Evolutionary conservation across 2,329 filamentous ascomycete species (phyloP).

Genomic region (Xylaria sp.): DNA sequence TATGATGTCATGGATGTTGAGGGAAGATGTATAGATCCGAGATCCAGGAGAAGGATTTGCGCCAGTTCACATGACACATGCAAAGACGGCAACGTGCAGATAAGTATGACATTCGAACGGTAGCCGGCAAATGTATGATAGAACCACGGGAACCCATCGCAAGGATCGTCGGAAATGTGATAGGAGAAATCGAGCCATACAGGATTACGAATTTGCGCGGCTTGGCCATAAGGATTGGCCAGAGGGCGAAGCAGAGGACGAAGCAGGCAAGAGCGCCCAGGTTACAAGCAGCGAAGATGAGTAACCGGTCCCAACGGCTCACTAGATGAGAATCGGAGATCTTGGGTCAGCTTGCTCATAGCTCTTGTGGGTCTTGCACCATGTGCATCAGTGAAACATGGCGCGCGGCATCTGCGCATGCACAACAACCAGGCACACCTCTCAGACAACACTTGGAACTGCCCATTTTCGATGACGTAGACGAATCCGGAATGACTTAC

Average conservation of each 20-base stretch:
- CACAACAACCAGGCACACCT: conserved; percentile 52
- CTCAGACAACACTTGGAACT: conserved; percentile 51
- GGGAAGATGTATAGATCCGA: conserved; percentile 40
- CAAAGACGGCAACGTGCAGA: conserved; percentile 48
- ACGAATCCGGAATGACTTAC: conserved; percentile 70
- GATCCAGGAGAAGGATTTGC: conserved; percentile 44
- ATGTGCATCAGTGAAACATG: conserved; percentile 57
- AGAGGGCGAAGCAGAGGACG: conserved; percentile 89
- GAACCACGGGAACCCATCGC: conserved; percentile 36
- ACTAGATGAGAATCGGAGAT: conserved; percentile 66
- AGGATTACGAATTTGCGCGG: conserved; percentile 96
- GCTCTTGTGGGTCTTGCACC: conserved; percentile 45
- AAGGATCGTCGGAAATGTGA: conserved; percentile 36
- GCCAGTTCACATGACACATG: conserved; percentile 46
- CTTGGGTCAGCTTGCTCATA: conserved; percentile 47
- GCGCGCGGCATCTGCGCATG: conserved; percentile 59
- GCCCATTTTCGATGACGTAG: conserved; percentile 43
- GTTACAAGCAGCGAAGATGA: conserved; percentile 93
- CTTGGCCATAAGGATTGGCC: conserved; percentile 81
- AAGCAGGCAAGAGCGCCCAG: conserved; percentile 91
- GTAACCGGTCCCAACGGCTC: conserved; percentile 94
- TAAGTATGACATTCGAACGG: conserved; percentile 38
- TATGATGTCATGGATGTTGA: conserved; percentile 21
- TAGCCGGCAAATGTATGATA: conserved; percentile 28
- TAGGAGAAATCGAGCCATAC: conserved; percentile 67